phyloP scores from a whole-genome alignment of 2,329 filamentous ascomycete genomes.

The Daldinia eschscholtzii region DNA sequence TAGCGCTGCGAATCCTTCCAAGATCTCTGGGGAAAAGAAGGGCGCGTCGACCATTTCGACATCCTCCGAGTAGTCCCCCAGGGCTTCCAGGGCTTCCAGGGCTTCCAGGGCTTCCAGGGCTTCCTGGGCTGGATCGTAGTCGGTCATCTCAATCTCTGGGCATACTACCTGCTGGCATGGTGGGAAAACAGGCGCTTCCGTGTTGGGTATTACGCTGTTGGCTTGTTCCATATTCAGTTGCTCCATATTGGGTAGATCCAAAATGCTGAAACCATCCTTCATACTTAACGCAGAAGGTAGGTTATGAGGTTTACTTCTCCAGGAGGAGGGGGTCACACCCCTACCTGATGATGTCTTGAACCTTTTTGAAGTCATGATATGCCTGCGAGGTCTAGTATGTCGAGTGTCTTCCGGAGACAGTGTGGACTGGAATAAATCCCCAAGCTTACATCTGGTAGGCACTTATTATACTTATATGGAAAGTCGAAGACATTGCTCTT shows the following conservation, averaged over 20 bases:
- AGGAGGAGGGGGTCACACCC: background rate
- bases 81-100: background rate
- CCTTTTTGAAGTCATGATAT: background rate
- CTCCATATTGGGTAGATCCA: background rate
- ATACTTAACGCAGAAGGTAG: background rate
- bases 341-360: background rate
- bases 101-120: background rate
- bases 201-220: too few species aligned
- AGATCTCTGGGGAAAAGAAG: background rate
- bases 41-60: background rate
- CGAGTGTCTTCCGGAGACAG: background rate
- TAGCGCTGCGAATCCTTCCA: background rate
- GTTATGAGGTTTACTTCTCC: background rate
- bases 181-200: background rate
- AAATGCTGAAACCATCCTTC: background rate
- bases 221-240: too few species aligned
- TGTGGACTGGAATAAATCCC: background rate
- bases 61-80: background rate
- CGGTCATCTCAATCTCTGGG: conserved; percentile 7
- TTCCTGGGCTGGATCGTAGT: background rate
- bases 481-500: background rate
- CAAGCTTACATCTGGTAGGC: background rate
- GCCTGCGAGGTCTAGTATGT: background rate
- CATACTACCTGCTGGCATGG: background rate
- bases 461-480: background rate